phyloP scores from a whole-genome alignment of 1,139 yeast species.

The Ogataea hybrid region DNA sequence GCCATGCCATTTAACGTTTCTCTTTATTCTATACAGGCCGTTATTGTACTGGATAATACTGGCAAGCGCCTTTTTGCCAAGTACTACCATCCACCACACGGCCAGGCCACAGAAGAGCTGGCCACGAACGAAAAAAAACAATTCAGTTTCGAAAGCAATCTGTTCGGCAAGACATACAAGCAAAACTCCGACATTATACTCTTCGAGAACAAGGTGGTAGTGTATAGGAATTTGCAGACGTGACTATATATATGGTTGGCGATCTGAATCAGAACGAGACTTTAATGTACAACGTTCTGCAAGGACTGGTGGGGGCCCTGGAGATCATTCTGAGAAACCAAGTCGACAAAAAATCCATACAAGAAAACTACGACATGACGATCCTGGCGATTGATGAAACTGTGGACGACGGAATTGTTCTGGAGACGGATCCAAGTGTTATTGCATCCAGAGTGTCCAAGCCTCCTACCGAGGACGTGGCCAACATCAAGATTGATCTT shows the following conservation, averaged over 20 bases:
- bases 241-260: conserved; percentile 69
- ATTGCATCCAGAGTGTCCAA: conserved; percentile 88
- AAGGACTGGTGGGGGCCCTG: conserved; percentile 77
- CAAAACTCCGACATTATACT: conserved; percentile 78
- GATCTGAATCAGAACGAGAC: conserved; percentile 82
- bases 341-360: conserved; percentile 73
- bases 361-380: conserved; percentile 84
- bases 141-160: conserved; percentile 67
- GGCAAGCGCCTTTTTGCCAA: conserved; percentile 83
- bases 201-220: conserved; percentile 73
- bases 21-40: conserved; percentile 75
- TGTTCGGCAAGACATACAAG: conserved; percentile 75
- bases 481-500: conserved; percentile 68
- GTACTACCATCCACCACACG: conserved; percentile 71
- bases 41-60: conserved; percentile 75
- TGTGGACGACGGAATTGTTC: conserved; percentile 85
- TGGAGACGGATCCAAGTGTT: conserved; percentile 85
- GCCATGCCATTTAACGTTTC: conserved; percentile 59
- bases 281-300: conserved; percentile 71
- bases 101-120: conserved; percentile 28
- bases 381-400: conserved; percentile 88
- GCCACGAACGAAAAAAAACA: conserved; percentile 52
- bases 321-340: conserved; percentile 73
- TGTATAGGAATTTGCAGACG: conserved; percentile 82
- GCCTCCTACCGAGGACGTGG: conserved; percentile 67